Evolutionary conservation across 2,329 filamentous ascomycete genomes (phyloP).

Genomic region (Claviceps arundinis): DNA sequence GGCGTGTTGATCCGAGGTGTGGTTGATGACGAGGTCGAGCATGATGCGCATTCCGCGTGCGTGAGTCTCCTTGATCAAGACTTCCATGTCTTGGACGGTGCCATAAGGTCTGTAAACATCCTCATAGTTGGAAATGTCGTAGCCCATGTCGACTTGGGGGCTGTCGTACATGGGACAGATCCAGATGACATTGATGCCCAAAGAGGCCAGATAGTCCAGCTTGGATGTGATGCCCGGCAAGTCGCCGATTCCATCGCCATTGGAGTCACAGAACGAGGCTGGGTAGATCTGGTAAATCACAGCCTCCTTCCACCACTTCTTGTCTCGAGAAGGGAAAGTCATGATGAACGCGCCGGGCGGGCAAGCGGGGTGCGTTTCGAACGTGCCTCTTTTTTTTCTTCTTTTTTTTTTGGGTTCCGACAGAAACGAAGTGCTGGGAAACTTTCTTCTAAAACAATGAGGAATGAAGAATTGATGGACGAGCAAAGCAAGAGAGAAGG

Average conservation of each 20-base stretch:
- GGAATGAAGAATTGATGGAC: too few species aligned
- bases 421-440: too few species aligned
- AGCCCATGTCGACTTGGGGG: conserved; percentile 57
- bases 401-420: neutral
- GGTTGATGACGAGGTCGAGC: conserved; percentile 66
- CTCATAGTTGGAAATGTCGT: conserved; percentile 57
- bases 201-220: conserved; percentile 44
- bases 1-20: conserved; percentile 57
- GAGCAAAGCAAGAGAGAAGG: neutral
- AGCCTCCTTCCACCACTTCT: conserved; percentile 42
- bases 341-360: conserved; percentile 6
- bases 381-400: neutral
- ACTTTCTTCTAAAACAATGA: too few species aligned
- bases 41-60: conserved; percentile 55
- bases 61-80: conserved; percentile 45
- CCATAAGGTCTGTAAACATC: conserved; percentile 53
- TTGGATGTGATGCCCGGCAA: conserved; percentile 50
- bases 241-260: conserved; percentile 47
- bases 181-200: conserved; percentile 56
- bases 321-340: conserved; percentile 12
- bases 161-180: conserved; percentile 52
- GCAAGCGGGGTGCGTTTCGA: too few species aligned
- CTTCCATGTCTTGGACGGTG: conserved; percentile 51
- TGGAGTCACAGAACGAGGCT: conserved; percentile 42
- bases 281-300: conserved; percentile 48